Evolutionary conservation across 495 filamentous ascomycete species (phyloP).

Genomic region (Neurospora sp.): DNA sequence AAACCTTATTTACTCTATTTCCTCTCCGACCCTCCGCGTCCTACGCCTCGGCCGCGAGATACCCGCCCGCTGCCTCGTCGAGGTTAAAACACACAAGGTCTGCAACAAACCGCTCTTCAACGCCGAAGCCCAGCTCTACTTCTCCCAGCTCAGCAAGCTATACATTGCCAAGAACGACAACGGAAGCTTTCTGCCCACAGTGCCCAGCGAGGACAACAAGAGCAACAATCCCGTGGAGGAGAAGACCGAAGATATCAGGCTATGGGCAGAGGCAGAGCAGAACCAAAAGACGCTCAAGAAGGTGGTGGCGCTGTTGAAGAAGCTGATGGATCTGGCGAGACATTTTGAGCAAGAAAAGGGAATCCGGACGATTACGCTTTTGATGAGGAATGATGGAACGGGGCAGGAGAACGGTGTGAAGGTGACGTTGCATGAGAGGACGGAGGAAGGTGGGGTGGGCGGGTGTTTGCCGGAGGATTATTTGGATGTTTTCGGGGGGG

Average conservation of each 20-base stretch:
- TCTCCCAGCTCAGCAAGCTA: conserved; percentile 7
- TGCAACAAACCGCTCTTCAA: conserved; percentile 1
- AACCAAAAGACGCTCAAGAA: neutral
- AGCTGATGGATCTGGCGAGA: conserved; percentile 1
- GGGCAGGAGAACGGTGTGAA: neutral
- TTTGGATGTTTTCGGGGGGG: neutral
- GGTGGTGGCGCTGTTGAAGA: conserved; percentile 5
- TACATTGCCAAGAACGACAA: conserved; percentile 8
- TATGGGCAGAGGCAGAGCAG: neutral
- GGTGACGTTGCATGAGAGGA: conserved; percentile 4
- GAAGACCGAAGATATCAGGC: neutral
- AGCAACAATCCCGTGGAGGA: neutral
- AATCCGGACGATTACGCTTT: neutral
- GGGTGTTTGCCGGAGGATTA: neutral
- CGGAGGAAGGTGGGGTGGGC: neutral
- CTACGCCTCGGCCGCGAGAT: conserved; percentile 8
- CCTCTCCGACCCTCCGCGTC: neutral
- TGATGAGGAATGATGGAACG: conserved; percentile 4
- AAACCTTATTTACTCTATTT: neutral
- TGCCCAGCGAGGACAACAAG: neutral
- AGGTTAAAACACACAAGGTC: conserved; percentile 14
- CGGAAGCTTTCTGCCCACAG: conserved; percentile 2
- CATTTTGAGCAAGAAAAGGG: neutral
- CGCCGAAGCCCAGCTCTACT: conserved; percentile 16
- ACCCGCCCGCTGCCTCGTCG: conserved; percentile 11